Evolutionary conservation across 2,329 filamentous ascomycete species (phyloP).

Genomic region (Botrytis tulipae): DNA sequence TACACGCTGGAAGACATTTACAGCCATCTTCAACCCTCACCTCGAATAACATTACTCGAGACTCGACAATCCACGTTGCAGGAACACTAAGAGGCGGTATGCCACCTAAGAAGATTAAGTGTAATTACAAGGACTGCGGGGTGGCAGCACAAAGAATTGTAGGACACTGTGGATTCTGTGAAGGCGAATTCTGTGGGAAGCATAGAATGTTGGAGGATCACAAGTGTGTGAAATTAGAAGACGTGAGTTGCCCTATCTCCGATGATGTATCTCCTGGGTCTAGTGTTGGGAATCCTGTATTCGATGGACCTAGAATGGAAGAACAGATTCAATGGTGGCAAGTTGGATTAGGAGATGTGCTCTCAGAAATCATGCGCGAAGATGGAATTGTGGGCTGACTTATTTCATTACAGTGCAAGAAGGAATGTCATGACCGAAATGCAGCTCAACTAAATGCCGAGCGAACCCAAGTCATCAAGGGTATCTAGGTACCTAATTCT

Average conservation of each 20-base stretch:
- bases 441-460: slow-evolving; percentile 89
- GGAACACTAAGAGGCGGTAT: slow-evolving; percentile 56
- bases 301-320: not conserved
- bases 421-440: slow-evolving; percentile 93
- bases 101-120: slow-evolving; percentile 71
- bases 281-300: slow-evolving; percentile 20
- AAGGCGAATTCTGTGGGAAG: slow-evolving; percentile 90
- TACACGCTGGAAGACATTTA: slow-evolving; percentile 58
- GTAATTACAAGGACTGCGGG: slow-evolving; percentile 86
- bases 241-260: slow-evolving; percentile 54
- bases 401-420: slow-evolving; percentile 68
- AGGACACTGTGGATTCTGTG: slow-evolving; percentile 93
- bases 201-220: slow-evolving; percentile 93
- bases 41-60: slow-evolving; percentile 48
- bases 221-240: slow-evolving; percentile 87
- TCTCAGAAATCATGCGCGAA: slow-evolving; percentile 40
- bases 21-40: slow-evolving; percentile 42
- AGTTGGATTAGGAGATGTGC: slow-evolving; percentile 40
- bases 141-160: slow-evolving; percentile 88
- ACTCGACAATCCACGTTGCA: slow-evolving; percentile 53
- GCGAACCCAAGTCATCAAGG: slow-evolving; percentile 90
- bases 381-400: slow-evolving; percentile 5
- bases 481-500: slow-evolving; percentile 57
- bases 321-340: slow-evolving; percentile 39
- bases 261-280: slow-evolving; percentile 1